Conservation (phyloP, 805 yeast species). For the Starmerella apicola region DNA sequence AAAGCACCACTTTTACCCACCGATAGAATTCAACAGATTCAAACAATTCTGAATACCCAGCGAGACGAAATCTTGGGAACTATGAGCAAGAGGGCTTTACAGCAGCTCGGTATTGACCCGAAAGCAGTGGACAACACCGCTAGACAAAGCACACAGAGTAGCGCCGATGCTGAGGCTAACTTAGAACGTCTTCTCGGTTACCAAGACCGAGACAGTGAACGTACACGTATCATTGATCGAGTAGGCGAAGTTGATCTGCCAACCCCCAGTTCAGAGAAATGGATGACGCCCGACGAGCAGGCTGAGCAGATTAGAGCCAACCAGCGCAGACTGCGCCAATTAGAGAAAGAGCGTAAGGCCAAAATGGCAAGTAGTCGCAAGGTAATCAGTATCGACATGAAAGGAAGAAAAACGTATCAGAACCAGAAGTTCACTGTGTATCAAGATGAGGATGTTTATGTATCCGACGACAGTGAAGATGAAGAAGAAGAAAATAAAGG, state of each 20-base stretch:
- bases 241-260: conserved; percentile 78
- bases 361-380: conserved; percentile 62
- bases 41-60: conserved; percentile 48
- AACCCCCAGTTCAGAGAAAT: conserved; percentile 41
- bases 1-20: conserved; percentile 50
- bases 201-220: conserved; percentile 76
- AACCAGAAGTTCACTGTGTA: too few relatives aligned
- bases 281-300: conserved; percentile 78
- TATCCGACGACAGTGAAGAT: conserved; percentile 12
- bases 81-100: conserved; percentile 29
- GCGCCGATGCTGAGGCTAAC: conserved; percentile 57
- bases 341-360: conserved; percentile 45
- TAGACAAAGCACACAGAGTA: conserved; percentile 18
- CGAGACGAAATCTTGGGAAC: conserved; percentile 30
- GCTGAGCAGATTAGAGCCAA: conserved; percentile 79
- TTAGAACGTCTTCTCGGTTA: conserved; percentile 62
- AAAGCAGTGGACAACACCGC: conserved; percentile 19
- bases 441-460: conserved; percentile 24
- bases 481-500: conserved; percentile 4
- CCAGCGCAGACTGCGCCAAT: conserved; percentile 57
- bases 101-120: conserved; percentile 28
- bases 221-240: conserved; percentile 86
- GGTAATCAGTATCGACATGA: conserved; percentile 64
- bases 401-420: conserved; percentile 66
- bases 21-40: conserved; percentile 46